Evolutionary conservation across 768 basidiomycete genomes (phyloP).

Genomic region (Gymnopilus dilepis): DNA sequence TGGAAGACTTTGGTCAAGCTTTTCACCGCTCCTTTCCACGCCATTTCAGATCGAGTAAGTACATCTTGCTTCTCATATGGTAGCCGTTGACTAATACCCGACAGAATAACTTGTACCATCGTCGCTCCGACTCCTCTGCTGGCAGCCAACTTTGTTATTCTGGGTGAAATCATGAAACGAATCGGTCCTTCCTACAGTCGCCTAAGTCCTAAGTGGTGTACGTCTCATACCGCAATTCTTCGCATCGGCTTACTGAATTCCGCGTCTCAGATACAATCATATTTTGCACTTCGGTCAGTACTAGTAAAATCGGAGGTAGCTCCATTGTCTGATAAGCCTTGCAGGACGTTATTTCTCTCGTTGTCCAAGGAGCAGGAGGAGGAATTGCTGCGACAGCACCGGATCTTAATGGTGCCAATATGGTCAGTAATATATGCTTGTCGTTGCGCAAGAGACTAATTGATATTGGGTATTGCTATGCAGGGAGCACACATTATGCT

Average conservation of each 20-base stretch:
- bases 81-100: background rate
- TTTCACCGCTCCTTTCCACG: conserved; percentile 21
- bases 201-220: conserved; percentile 46
- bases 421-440: conserved; percentile 6
- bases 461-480: too few relatives aligned
- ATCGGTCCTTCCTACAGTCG: conserved; percentile 58
- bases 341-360: conserved; percentile 59
- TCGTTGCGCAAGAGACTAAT: too few relatives aligned
- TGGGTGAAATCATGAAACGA: conserved; percentile 48
- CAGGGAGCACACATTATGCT: conserved; percentile 57
- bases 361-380: conserved; percentile 63
- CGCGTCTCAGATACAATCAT: conserved; percentile 40
- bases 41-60: conserved; percentile 50
- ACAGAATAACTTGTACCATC: conserved; percentile 49
- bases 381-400: conserved; percentile 50
- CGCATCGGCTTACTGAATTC: background rate
- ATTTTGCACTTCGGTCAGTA: conserved; percentile 41
- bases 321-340: background rate
- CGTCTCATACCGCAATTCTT: conserved; percentile 18
- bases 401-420: conserved; percentile 16
- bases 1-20: conserved; percentile 57
- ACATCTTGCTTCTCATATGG: background rate
- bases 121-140: conserved; percentile 61
- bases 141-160: conserved; percentile 61
- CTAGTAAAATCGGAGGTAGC: background rate